Evolutionary conservation across 2,329 filamentous ascomycete species (phyloP).

Genomic region (Fusarium begoniae): DNA sequence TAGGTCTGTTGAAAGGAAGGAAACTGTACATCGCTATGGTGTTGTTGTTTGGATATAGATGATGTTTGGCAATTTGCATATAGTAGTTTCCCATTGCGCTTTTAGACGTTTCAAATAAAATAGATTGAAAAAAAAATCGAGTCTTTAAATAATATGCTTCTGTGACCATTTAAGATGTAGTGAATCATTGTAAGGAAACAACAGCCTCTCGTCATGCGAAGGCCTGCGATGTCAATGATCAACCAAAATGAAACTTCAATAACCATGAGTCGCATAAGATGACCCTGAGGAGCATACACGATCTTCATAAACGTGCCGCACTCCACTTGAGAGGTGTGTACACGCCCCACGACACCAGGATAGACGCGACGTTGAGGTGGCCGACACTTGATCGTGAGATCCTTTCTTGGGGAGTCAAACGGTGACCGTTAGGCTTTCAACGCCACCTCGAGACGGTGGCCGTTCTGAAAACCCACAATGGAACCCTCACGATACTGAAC

Average conservation of each 20-base stretch:
- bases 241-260: background rate
- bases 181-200: background rate
- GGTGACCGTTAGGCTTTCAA: conserved; percentile 24
- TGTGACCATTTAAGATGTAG: background rate
- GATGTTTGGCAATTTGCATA: background rate
- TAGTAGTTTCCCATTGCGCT: background rate
- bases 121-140: background rate
- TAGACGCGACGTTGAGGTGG: conserved; percentile 13
- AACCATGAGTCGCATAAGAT: background rate
- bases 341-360: background rate
- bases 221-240: background rate
- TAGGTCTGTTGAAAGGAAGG: background rate
- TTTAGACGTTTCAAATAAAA: background rate
- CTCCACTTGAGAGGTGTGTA: conserved; percentile 13
- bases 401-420: conserved; percentile 16
- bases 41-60: background rate
- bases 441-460: conserved; percentile 26
- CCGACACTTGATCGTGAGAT: conserved; percentile 15
- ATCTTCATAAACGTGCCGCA: conserved; percentile 10
- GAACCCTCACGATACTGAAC: conserved; percentile 18
- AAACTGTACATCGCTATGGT: background rate
- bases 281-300: background rate
- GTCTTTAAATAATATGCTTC: background rate
- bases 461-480: conserved; percentile 22
- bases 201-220: background rate